A percentile compares a stretch with the other conserved stretches of the same genome.
Evolutionary conservation across 1,284 basidiomycete genomes (phyloP).

Genomic region (Exobasidium rhododendri): DNA sequence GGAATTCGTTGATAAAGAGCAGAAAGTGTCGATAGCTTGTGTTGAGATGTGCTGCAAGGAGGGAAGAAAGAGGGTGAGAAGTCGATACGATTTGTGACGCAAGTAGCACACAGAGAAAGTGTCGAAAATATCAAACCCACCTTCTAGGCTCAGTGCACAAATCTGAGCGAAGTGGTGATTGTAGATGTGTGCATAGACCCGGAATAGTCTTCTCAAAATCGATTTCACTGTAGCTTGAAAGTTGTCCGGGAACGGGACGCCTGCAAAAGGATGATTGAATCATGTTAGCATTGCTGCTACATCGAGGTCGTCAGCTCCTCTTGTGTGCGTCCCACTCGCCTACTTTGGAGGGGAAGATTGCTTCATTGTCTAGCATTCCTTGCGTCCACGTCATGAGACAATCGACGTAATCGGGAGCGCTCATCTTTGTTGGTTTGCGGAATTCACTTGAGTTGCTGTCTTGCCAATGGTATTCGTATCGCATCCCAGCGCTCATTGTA

Average conservation of each 20-base stretch:
- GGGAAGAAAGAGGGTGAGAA: not conserved
- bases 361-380: conserved; percentile 84
- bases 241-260: conserved; percentile 82
- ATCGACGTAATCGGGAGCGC: conserved; percentile 79
- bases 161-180: conserved; percentile 99
- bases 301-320: not conserved
- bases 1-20: conserved; percentile 95
- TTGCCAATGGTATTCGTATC: conserved; percentile 98
- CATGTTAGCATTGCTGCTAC: not conserved
- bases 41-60: conserved; percentile 82
- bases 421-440: conserved; percentile 50
- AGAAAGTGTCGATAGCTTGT: conserved; percentile 98
- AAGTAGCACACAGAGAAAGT: conserved; percentile 7
- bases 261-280: conserved; percentile 57
- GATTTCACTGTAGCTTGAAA: conserved; percentile 89
- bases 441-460: conserved; percentile 59
- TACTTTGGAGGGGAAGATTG: conserved; percentile 89
- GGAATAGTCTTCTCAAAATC: conserved; percentile 86
- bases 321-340: conserved; percentile 60
- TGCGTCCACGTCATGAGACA: conserved; percentile 99
- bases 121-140: too few relatives aligned
- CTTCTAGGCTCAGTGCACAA: conserved; percentile 95
- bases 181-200: conserved; percentile 98
- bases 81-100: too few relatives aligned
- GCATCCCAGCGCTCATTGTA: conserved; percentile 96